phyloP scores from a whole-genome alignment of 768 basidiomycete species.

The Pleurotus giganteus region DNA sequence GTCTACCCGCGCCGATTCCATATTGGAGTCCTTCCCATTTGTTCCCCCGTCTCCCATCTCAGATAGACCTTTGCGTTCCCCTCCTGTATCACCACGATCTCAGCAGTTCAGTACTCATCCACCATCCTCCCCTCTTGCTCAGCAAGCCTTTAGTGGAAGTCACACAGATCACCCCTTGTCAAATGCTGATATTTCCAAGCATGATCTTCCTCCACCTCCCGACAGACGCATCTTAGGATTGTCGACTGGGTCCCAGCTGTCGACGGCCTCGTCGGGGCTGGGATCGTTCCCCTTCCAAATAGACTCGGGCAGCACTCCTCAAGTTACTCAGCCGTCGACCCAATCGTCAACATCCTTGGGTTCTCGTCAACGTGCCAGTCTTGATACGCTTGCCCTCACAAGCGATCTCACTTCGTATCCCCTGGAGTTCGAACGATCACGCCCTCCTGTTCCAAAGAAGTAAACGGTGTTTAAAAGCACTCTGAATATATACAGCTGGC shows the following conservation, averaged over 20 bases:
- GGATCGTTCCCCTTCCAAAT: constrained; percentile 88
- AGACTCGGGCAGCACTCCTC: constrained; percentile 51
- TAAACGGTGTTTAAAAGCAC: background rate
- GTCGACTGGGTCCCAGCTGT: constrained; percentile 75
- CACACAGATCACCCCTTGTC: constrained; percentile 15
- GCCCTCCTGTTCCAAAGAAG: constrained; percentile 3
- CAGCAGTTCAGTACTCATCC: constrained; percentile 37
- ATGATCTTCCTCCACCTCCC: constrained; percentile 50
- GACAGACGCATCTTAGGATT: constrained; percentile 62
- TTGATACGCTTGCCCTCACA: constrained; percentile 83
- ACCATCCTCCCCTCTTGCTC: constrained; percentile 55
- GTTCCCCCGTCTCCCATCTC: constrained; percentile 89
- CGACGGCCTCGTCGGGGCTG: constrained; percentile 76
- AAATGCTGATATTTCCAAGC: constrained; percentile 20
- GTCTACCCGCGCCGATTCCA: constrained; percentile 77
- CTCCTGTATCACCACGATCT: constrained; percentile 69
- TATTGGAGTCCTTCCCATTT: constrained; percentile 85
- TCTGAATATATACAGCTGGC: background rate
- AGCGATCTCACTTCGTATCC: constrained; percentile 84
- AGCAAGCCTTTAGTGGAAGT: constrained; percentile 39
- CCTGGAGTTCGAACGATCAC: constrained; percentile 56
- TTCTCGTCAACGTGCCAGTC: constrained; percentile 69
- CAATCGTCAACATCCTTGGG: constrained; percentile 30
- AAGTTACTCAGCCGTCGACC: constrained; percentile 17
- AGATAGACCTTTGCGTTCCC: constrained; percentile 72